phyloP scores from a whole-genome alignment of 73 alveolate species.

The Paramecium tetraurelia region DNA sequence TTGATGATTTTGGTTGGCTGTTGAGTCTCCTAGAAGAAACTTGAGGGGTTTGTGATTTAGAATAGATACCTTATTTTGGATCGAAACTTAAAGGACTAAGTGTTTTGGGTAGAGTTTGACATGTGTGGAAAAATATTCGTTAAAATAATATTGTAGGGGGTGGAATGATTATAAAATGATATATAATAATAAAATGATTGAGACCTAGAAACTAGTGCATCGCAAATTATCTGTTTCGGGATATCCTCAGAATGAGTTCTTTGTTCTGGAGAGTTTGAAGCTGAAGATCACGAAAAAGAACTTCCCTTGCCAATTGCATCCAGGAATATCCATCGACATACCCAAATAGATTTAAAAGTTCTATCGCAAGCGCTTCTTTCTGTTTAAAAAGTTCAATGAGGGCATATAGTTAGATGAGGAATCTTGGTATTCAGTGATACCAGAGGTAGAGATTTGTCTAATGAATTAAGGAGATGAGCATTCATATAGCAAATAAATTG shows the following conservation, averaged over 20 bases:
- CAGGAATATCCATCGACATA: background rate
- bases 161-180: background rate
- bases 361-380: conserved; percentile 41
- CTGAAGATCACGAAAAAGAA: conserved; percentile 16
- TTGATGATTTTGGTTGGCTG: background rate
- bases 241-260: background rate
- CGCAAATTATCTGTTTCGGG: background rate
- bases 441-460: background rate
- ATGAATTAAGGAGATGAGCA: conserved; percentile 26
- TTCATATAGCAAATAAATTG: background rate
- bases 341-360: conserved; percentile 35
- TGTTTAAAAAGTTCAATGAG: conserved; percentile 1
- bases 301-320: background rate
- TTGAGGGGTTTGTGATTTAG: background rate
- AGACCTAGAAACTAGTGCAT: background rate
- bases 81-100: background rate
- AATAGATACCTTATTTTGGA: background rate
- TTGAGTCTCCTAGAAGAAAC: background rate
- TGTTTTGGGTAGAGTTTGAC: background rate
- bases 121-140: background rate
- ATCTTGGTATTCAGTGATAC: conserved; percentile 50
- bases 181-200: conserved; percentile 17
- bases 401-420: conserved; percentile 43
- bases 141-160: conserved; percentile 2
- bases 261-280: background rate